Evolutionary conservation across 257 asterid genomes (phyloP).

Genomic region (Perilla frutescens): DNA sequence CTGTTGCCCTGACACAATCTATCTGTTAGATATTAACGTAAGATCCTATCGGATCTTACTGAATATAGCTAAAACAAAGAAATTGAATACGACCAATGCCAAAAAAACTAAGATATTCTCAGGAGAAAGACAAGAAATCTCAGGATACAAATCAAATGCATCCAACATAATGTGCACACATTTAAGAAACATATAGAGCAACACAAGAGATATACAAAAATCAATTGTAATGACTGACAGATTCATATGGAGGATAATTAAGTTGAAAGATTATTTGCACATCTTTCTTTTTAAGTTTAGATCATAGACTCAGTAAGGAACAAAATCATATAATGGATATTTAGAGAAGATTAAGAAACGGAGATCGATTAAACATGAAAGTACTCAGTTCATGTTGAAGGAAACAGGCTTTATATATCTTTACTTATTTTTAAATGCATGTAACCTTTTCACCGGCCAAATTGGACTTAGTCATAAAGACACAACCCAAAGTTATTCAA

Average conservation of each 20-base stretch:
- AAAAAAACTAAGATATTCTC: not conserved
- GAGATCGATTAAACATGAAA: not conserved
- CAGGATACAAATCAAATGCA: constrained; percentile 15
- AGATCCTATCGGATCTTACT: constrained; percentile 20
- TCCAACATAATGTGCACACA: not conserved
- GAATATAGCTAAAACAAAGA: constrained; percentile 8
- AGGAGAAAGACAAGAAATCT: constrained; percentile 14
- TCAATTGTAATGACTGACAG: constrained; percentile 15
- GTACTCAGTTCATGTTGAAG: not conserved
- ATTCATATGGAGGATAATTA: not conserved
- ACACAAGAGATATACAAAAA: constrained; percentile 4
- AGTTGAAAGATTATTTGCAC: not conserved
- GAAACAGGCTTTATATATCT: not conserved
- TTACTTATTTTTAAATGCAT: not conserved
- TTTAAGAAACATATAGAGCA: constrained; percentile 15
- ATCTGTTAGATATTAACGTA: constrained; percentile 39
- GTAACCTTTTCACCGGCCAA: not conserved
- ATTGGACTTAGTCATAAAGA: not conserved
- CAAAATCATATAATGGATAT: not conserved
- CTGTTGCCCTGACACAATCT: constrained; percentile 78
- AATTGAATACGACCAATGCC: constrained; percentile 1
- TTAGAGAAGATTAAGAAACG: not conserved
- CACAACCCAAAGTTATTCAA: not conserved
- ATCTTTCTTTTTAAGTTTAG: not conserved
- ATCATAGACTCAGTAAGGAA: constrained; percentile 5